Evolutionary conservation across 148 eudicot genomes (phyloP).

Genomic region (Fagopyrum homotropicum): DNA sequence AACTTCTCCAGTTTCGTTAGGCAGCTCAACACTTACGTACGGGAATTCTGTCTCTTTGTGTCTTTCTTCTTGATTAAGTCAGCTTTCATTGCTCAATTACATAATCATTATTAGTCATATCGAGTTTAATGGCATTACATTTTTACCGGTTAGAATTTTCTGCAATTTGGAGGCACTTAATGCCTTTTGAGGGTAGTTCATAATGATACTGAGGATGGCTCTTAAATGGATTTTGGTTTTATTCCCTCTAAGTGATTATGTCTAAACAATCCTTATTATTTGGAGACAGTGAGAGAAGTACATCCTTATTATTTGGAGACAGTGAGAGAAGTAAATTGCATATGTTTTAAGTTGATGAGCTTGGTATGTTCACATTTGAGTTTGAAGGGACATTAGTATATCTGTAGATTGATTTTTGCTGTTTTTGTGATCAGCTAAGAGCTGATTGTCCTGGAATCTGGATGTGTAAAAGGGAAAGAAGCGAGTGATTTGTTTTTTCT

Average conservation of each 20-base stretch:
- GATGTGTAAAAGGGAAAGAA: background rate
- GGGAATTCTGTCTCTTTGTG: slow-evolving; percentile 1
- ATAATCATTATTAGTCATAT: background rate
- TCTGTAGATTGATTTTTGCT: background rate
- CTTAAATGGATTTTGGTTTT: background rate
- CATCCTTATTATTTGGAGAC: background rate
- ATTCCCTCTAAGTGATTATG: background rate
- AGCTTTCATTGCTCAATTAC: background rate
- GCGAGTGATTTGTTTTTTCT: background rate
- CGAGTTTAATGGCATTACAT: background rate
- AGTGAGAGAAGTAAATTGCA: background rate
- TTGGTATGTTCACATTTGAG: background rate
- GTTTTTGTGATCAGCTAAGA: background rate
- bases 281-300: background rate
- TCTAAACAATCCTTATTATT: background rate
- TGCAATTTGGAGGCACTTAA: background rate
- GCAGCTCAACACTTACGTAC: slow-evolving; percentile 34
- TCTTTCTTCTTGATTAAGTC: background rate
- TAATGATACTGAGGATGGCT: background rate
- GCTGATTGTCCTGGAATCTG: background rate
- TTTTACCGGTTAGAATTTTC: background rate
- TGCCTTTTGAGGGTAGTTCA: slow-evolving; percentile 5
- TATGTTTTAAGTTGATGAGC: background rate
- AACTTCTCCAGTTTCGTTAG: slow-evolving; percentile 34
- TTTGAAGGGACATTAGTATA: background rate